Percentiles rank a stretch among this genome's conserved stretches.
These are phyloP conservation scores for Plenodomus lindquistii DNA, from an alignment of 2,329 filamentous ascomycete species.

Conservation along the genomic window DNA sequence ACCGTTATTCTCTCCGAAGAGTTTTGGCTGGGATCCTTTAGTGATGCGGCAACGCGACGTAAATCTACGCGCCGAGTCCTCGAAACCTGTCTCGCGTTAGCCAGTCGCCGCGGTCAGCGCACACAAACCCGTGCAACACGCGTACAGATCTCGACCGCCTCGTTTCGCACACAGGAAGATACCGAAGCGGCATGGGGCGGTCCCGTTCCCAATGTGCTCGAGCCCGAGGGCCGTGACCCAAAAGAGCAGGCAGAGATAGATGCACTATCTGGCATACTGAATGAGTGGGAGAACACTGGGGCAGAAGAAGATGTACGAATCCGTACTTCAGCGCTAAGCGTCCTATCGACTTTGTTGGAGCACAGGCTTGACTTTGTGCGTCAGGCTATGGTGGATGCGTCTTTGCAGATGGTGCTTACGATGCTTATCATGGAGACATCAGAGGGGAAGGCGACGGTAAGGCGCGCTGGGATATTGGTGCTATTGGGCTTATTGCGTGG, in stretches of 20 bases:
- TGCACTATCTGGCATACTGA: slow-evolving; percentile 62
- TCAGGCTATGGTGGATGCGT: slow-evolving; percentile 43
- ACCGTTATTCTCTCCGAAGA: slow-evolving; percentile 22
- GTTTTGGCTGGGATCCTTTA: slow-evolving; percentile 17
- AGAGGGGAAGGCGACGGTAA: slow-evolving; percentile 64
- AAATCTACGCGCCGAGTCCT: slow-evolving; percentile 42
- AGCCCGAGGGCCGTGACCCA: slow-evolving; percentile 30
- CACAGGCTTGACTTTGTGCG: slow-evolving; percentile 54
- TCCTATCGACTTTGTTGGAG: slow-evolving; percentile 65
- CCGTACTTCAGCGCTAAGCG: slow-evolving; percentile 69
- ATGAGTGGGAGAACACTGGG: slow-evolving; percentile 70
- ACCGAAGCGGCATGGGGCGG: slow-evolving; percentile 61
- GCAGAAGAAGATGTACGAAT: slow-evolving; percentile 69
- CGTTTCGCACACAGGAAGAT: slow-evolving; percentile 54
- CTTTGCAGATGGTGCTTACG: slow-evolving; percentile 66
- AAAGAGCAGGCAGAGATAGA: slow-evolving; percentile 46
- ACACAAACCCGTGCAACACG: slow-evolving; percentile 63
- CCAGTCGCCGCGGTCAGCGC: slow-evolving; percentile 65
- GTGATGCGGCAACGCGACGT: not conserved
- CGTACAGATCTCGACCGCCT: slow-evolving; percentile 55
- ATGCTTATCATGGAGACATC: slow-evolving; percentile 66
- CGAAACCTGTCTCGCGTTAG: slow-evolving; percentile 65
- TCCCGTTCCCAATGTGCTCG: slow-evolving; percentile 45
- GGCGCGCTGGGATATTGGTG: slow-evolving; percentile 67
- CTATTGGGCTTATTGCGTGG: slow-evolving; percentile 65